These are phyloP conservation scores for Penicillium bovifimosum DNA, from an alignment of 495 filamentous ascomycete genomes.

Conservation along the genomic window DNA sequence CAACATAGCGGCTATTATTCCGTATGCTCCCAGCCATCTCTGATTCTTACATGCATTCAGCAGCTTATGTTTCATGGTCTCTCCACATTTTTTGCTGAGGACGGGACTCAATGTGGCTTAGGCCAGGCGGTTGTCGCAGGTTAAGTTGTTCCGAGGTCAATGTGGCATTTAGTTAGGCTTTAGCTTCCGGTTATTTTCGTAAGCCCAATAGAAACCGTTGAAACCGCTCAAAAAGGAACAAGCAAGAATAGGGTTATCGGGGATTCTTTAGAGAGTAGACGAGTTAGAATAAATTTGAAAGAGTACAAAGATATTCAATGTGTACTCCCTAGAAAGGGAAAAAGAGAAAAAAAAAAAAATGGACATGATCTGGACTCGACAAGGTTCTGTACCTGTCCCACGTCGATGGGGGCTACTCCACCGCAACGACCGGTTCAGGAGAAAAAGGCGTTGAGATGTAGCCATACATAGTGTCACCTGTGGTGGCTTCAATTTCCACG, in stretches of 20 bases:
- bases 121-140: not conserved
- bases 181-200: not conserved
- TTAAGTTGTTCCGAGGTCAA: not conserved
- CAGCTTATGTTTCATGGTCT: not conserved
- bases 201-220: not conserved
- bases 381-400: slow-evolving; percentile 7
- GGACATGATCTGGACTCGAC: slow-evolving; percentile 2
- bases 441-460: not conserved
- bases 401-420: slow-evolving; percentile 5
- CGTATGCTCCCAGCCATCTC: too few relatives aligned
- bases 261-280: not conserved
- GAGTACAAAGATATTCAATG: not conserved
- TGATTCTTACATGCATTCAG: not conserved
- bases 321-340: not conserved
- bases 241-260: not conserved
- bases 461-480: not conserved
- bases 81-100: not conserved
- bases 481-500: not conserved
- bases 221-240: not conserved
- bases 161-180: not conserved
- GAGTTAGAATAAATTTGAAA: not conserved
- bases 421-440: not conserved
- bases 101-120: not conserved
- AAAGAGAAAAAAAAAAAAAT: not conserved
- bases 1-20: too few relatives aligned